phyloP scores from a whole-genome alignment of 1,284 basidiomycete species.

The Thecaphora frezii region DNA sequence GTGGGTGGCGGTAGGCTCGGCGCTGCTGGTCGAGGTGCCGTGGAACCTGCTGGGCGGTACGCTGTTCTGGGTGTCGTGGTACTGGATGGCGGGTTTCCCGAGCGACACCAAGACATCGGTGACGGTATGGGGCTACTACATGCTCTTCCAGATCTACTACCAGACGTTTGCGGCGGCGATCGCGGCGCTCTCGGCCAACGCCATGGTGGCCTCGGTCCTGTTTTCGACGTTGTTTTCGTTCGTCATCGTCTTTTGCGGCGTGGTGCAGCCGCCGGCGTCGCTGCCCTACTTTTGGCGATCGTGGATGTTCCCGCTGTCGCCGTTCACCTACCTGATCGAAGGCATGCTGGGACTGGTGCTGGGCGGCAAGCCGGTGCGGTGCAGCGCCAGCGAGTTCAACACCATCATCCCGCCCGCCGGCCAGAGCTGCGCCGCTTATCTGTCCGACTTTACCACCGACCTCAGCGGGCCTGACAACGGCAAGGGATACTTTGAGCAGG shows the following conservation, averaged over 20 bases:
- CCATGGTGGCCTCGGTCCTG: constrained; percentile 69
- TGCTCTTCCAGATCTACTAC: constrained; percentile 63
- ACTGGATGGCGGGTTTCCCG: constrained; percentile 41
- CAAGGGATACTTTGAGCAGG: constrained; percentile 35
- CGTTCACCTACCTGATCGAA: constrained; percentile 67
- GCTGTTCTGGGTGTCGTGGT: constrained; percentile 49
- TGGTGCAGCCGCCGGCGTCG: constrained; percentile 48
- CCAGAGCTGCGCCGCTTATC: constrained; percentile 61
- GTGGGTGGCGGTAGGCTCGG: constrained; percentile 66
- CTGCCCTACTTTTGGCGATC: constrained; percentile 41
- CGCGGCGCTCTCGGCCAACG: constrained; percentile 69
- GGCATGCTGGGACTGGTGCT: constrained; percentile 60
- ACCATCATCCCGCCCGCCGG: constrained; percentile 59
- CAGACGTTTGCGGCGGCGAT: constrained; percentile 68
- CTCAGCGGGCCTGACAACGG: constrained; percentile 21
- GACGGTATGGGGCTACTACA: constrained; percentile 38
- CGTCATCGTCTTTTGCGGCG: constrained; percentile 68
- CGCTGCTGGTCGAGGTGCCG: constrained; percentile 60
- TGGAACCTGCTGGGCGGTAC: constrained; percentile 52
- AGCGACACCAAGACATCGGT: constrained; percentile 22
- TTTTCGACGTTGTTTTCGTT: constrained; percentile 70
- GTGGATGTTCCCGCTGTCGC: constrained; percentile 67
- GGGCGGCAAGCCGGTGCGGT: constrained; percentile 59
- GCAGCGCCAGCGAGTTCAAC: constrained; percentile 60
- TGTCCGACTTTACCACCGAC: constrained; percentile 55